Evolutionary conservation across 345 rosid species (phyloP).

Genomic region (Sisymbrium irio): DNA sequence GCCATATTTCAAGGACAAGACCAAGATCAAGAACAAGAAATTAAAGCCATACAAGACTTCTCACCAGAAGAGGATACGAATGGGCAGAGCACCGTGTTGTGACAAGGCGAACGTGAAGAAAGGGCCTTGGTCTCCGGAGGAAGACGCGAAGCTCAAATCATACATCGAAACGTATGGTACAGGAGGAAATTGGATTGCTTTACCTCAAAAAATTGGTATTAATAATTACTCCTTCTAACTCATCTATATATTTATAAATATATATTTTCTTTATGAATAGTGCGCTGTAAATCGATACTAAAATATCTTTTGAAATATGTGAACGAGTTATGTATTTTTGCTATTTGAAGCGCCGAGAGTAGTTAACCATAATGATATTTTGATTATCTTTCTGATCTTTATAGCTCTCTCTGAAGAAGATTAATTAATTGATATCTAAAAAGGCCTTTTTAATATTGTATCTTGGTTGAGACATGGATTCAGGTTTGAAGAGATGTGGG

Average conservation of each 20-base stretch:
- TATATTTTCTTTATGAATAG: background rate
- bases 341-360: background rate
- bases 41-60: background rate
- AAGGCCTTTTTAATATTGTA: background rate
- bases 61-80: slow-evolving; percentile 15
- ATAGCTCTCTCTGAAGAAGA: background rate
- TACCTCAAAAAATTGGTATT: slow-evolving; percentile 70
- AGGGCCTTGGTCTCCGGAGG: slow-evolving; percentile 95
- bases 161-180: slow-evolving; percentile 64
- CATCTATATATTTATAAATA: background rate
- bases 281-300: background rate
- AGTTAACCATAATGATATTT: background rate
- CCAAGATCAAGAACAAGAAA: background rate
- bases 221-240: background rate
- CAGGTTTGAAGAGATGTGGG: slow-evolving; percentile 63
- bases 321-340: background rate
- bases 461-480: slow-evolving; percentile 3
- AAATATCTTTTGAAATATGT: background rate
- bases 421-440: background rate
- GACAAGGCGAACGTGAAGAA: slow-evolving; percentile 79
- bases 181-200: slow-evolving; percentile 82
- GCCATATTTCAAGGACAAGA: slow-evolving; percentile 9
- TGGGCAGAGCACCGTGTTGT: slow-evolving; percentile 94
- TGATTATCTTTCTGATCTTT: background rate
- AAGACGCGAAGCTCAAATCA: slow-evolving; percentile 69